Percentiles rank a stretch among this genome's conserved stretches.
phyloP scores from a whole-genome alignment of 768 basidiomycete genomes.

The Cubamyces sp. region DNA sequence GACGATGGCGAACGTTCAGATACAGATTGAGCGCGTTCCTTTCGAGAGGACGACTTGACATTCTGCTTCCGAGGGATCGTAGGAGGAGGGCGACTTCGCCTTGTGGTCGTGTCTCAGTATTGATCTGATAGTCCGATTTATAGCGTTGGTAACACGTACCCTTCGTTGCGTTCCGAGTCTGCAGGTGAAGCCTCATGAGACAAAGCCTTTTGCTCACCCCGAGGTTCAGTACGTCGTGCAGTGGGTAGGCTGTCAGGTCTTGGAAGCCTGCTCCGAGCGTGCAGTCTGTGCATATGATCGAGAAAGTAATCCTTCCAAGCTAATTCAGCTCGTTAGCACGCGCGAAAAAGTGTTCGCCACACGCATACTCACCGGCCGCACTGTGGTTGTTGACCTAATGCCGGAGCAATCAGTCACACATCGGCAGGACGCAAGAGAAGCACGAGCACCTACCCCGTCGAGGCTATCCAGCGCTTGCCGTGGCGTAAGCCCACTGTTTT shows the following conservation, averaged over 20 bases:
- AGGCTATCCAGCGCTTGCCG: slow-evolving; percentile 5
- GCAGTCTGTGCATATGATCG: slow-evolving; percentile 1
- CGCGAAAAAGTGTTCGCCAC: too few relatives aligned
- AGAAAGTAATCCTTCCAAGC: slow-evolving; percentile 15
- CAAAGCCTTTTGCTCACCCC: not conserved
- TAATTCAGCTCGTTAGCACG: not conserved
- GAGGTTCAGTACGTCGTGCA: not conserved
- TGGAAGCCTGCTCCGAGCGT: not conserved
- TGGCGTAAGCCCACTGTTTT: not conserved
- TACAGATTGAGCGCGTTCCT: too few relatives aligned
- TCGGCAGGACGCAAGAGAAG: not conserved
- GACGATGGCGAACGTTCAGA: too few relatives aligned
- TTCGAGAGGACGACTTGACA: too few relatives aligned
- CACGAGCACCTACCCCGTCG: not conserved
- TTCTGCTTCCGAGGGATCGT: too few relatives aligned
- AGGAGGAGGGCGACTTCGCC: too few relatives aligned
- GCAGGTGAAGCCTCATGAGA: not conserved
- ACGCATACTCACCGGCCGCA: not conserved
- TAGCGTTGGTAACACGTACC: too few relatives aligned
- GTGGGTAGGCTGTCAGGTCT: too few relatives aligned
- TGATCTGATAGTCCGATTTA: too few relatives aligned
- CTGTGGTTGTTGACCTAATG: slow-evolving; percentile 3
- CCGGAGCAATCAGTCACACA: not conserved
- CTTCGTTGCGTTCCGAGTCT: too few relatives aligned
- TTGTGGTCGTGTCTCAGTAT: too few relatives aligned